Evolutionary conservation across 2,329 filamentous ascomycete genomes (phyloP), one percentile per base, ranked within the genome.

Genomic region (Leptographium flavum): DNA sequence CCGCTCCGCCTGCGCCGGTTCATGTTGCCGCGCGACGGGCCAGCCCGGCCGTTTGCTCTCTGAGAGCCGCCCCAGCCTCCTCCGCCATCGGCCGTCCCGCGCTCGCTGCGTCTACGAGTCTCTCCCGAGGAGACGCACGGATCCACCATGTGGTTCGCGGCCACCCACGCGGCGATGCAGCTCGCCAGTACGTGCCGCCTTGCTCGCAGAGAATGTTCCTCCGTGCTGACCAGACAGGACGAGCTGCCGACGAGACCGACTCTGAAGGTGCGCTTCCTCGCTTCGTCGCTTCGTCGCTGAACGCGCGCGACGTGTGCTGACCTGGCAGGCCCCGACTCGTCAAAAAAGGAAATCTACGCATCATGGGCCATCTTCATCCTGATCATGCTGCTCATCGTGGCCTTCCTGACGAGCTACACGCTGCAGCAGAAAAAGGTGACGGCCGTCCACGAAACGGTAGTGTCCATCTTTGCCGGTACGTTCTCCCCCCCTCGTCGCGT

Each of bases 361-460:
- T 95, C 92, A 68, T 95, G 87, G 87, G 88, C 90, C 27, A 79
- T 98, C 54, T 94, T 95, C 66, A 98, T 98, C 58, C 79, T 94
- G 56, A 94, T 98, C 56, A 76, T 87, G 67, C 79, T 98, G 55
- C 79, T 98, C 57, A 94, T 96, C 54, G 76, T 84, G 53, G 90
- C 92, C 50, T 85, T 98, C 56, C 94, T 96, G 63, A 94, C 87
- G 38, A 95, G 88, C 71, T 98, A 98, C 67, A 83, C 93, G 54
- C 75, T 98, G 49, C 90, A 96, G 65, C 86, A 92, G 67, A 88
- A 86, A 66, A 95, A 93, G 67, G 88, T 98, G 46, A 92, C 95
- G 58, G 92, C 92, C 25, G 83, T 98, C 45, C 92, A 98, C 63
- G 92, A 98, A 69, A 98, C 92, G 2, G 92, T 96, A 56, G 80